phyloP scores from a whole-genome alignment of 2,329 filamentous ascomycete genomes.

The Curvularia spicifera region DNA sequence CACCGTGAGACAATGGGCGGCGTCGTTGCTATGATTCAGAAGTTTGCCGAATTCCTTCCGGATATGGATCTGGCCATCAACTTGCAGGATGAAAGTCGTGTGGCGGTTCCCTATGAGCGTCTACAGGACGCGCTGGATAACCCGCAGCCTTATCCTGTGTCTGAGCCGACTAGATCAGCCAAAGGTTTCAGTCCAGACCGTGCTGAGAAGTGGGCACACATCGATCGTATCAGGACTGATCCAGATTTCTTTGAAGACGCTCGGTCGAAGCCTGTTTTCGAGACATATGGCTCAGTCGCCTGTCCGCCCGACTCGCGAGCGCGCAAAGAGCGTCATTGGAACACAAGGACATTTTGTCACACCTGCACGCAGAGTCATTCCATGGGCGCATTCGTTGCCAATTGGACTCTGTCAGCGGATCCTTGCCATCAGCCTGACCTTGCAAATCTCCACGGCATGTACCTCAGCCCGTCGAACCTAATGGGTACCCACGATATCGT shows the following conservation, averaged over 20 bases:
- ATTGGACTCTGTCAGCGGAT: slow-evolving; percentile 70
- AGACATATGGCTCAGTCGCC: slow-evolving; percentile 54
- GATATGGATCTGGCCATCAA: slow-evolving; percentile 71
- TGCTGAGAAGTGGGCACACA: slow-evolving; percentile 47
- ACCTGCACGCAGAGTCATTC: slow-evolving; percentile 70
- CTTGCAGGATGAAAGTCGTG: slow-evolving; percentile 65
- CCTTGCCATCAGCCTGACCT: slow-evolving; percentile 81
- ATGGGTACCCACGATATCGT: slow-evolving; percentile 69
- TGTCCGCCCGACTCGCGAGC: slow-evolving; percentile 69
- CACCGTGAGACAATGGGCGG: slow-evolving; percentile 66
- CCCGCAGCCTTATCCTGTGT: slow-evolving; percentile 31
- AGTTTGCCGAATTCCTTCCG: slow-evolving; percentile 60
- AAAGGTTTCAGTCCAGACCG: slow-evolving; percentile 50
- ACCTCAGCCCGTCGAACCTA: slow-evolving; percentile 68
- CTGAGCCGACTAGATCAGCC: slow-evolving; percentile 29
- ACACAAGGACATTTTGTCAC: slow-evolving; percentile 68
- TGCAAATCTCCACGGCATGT: slow-evolving; percentile 74
- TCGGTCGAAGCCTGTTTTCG: slow-evolving; percentile 50
- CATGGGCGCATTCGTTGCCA: slow-evolving; percentile 67
- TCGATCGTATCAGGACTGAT: slow-evolving; percentile 34
- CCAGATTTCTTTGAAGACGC: slow-evolving; percentile 42
- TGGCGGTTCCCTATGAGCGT: slow-evolving; percentile 58
- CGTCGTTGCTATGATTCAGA: slow-evolving; percentile 59
- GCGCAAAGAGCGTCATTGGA: slow-evolving; percentile 66
- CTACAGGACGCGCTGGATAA: slow-evolving; percentile 37